Base-by-base conservation (phyloP, 2,329 filamentous ascomycete genomes). In the Catunica adiposa region DNA sequence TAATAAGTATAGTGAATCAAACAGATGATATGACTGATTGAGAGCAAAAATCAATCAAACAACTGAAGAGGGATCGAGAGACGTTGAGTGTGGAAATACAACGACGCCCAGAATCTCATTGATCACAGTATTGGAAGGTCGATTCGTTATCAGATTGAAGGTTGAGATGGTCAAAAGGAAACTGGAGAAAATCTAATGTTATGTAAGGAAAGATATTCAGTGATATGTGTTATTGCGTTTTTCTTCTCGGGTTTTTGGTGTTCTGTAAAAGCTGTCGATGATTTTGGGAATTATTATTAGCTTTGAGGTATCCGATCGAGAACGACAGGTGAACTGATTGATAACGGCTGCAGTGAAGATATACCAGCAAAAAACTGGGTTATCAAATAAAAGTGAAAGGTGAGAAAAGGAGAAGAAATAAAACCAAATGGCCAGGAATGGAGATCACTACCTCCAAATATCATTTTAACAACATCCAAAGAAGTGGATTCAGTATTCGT, bases 41-140 rank as follows among this genome's bases (percentile, higher is more conserved):
- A 23, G 20, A 53, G 17, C 22, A 14, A 15, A 51, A 58, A 56
- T 58, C 50, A 58, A 46, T 58, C 56, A 58, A 58, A 58, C 6
- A 58, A 44, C 29, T 58, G 56, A 42, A 58, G 47, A 9, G 53
- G 56, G 46, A 56, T 56, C 29, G 56, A 56, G 26, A 58, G 56
- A 26, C 53, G 50, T 37, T 56, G 54, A 17, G 40, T 56, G 29
- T 58, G 48, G 23, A 56, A 56, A 31, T 54, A 53, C 31, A 48
- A 46, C 40, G 53, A 56, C 8, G 42, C 51, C 48, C 53, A 54
- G 51, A 47, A 48, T 58, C 48, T 52, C 56, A 58, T 58, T 58
- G 56, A 58, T 56, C 56, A 25, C 34, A 22, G 29, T 54, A 15
- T 54, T 31, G 29, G 11, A 34, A 25, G 40, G 26, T 20, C 15